phyloP scores from a whole-genome alignment of 768 basidiomycete genomes.

The Suillus sp. region DNA sequence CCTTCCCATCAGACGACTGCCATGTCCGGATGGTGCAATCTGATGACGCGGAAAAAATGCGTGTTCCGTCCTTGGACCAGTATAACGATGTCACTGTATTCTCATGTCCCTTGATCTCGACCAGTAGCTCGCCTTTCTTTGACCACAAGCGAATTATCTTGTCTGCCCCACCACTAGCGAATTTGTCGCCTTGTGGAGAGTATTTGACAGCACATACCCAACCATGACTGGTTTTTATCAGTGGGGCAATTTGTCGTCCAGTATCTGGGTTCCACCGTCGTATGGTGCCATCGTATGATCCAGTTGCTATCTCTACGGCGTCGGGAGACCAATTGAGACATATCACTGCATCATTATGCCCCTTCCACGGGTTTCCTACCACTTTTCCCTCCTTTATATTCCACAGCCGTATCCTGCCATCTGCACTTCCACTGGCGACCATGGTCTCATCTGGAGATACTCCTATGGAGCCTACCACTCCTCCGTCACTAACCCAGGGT shows the following conservation, averaged over 20 bases:
- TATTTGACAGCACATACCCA: not conserved
- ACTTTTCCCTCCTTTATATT: conserved; percentile 4
- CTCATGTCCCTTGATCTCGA: not conserved
- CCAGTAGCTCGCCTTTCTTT: not conserved
- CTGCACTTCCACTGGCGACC: conserved; percentile 18
- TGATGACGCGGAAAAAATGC: not conserved
- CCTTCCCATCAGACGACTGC: not conserved
- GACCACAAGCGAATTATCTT: not conserved
- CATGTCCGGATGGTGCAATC: not conserved
- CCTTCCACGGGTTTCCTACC: conserved; percentile 12
- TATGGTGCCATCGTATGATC: conserved; percentile 5
- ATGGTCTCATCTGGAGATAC: conserved; percentile 18
- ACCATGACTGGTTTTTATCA: not conserved
- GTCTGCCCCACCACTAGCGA: not conserved
- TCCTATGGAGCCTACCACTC: not conserved
- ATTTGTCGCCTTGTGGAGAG: conserved; percentile 1
- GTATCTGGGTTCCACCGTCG: conserved; percentile 1
- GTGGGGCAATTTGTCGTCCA: not conserved
- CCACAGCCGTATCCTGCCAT: conserved; percentile 13
- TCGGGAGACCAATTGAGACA: conserved; percentile 24
- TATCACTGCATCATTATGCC: conserved; percentile 19
- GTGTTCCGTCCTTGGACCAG: not conserved
- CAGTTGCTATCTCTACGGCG: conserved; percentile 10
- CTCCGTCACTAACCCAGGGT: conserved; percentile 2
- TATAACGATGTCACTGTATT: not conserved